phyloP scores from a whole-genome alignment of 345 rosid genomes.

The Ceriops zippeliana region DNA sequence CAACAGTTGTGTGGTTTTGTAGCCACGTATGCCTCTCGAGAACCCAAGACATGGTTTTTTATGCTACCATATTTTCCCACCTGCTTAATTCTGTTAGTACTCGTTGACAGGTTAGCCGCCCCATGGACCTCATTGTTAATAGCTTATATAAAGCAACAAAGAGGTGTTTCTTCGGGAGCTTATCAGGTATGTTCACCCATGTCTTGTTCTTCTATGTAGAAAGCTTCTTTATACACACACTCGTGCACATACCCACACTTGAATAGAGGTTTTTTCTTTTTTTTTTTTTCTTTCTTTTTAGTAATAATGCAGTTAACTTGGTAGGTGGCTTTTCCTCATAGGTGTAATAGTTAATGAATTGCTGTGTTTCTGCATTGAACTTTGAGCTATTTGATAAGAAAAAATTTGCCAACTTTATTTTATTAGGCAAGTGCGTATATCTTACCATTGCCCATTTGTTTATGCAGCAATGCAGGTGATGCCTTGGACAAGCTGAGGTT shows the following conservation, averaged over 20 bases:
- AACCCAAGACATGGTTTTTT: neutral
- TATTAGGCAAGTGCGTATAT: neutral
- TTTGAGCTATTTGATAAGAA: neutral
- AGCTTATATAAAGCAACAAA: conserved; percentile 84
- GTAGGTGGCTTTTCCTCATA: too few relatives aligned
- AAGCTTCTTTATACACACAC: too few relatives aligned
- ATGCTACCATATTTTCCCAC: neutral
- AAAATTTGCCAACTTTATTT: neutral
- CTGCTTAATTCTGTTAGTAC: neutral
- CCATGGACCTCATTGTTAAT: conserved; percentile 97
- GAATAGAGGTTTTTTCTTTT: too few relatives aligned
- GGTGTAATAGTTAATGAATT: too few relatives aligned
- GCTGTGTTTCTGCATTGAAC: neutral
- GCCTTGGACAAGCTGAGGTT: conserved; percentile 93
- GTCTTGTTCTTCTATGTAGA: neutral
- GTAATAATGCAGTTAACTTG: too few relatives aligned
- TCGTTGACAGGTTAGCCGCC: conserved; percentile 81
- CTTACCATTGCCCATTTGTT: neutral
- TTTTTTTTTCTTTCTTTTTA: too few relatives aligned
- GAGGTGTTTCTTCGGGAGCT: conserved; percentile 98
- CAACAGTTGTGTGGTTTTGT: too few relatives aligned
- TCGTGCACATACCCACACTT: too few relatives aligned
- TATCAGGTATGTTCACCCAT: conserved; percentile 49
- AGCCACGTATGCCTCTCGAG: too few relatives aligned
- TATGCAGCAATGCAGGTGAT: conserved; percentile 91